Conservation (phyloP, 148 eudicot genomes). For the Simmondsia chinensis region DNA sequence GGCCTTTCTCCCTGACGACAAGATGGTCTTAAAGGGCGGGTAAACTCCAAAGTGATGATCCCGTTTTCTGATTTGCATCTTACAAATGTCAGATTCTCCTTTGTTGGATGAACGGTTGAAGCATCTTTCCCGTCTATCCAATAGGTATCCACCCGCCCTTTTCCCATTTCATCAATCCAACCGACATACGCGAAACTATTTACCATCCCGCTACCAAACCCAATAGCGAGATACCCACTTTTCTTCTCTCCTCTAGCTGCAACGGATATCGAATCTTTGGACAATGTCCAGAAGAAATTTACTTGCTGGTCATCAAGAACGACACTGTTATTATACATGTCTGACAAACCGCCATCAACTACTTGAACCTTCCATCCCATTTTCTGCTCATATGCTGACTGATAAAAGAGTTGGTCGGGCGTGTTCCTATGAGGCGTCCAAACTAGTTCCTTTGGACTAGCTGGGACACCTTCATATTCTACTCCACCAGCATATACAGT, state of each 20-base stretch:
- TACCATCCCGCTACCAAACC: conserved; percentile 78
- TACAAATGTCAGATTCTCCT: conserved; percentile 75
- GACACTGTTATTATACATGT: conserved; percentile 90
- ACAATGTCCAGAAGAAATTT: conserved; percentile 74
- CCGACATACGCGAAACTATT: conserved; percentile 89
- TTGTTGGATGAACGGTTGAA: conserved; percentile 57
- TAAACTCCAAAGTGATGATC: conserved; percentile 84
- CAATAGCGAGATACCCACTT: conserved; percentile 88
- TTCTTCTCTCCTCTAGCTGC: conserved; percentile 89
- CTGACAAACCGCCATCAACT: conserved; percentile 89
- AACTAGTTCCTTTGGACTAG: conserved; percentile 63
- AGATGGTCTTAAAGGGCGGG: conserved; percentile 75
- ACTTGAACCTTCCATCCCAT: conserved; percentile 99
- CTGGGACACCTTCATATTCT: conserved; percentile 77
- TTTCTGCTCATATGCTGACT: conserved; percentile 60
- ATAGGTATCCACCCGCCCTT: conserved; percentile 63
- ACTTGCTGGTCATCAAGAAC: conserved; percentile 89
- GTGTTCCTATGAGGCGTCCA: conserved; percentile 94
- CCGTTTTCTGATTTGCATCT: conserved; percentile 95
- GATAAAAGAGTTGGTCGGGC: conserved; percentile 78
- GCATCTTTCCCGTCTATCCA: conserved; percentile 76
- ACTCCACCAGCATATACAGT: conserved; percentile 78
- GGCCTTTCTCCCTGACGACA: conserved; percentile 49
- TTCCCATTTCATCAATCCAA: conserved; percentile 76
- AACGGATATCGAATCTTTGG: conserved; percentile 64